These are phyloP conservation scores for Periconia macrospinosa DNA, from an alignment of 2,329 filamentous ascomycete genomes.

Conservation along the genomic window DNA sequence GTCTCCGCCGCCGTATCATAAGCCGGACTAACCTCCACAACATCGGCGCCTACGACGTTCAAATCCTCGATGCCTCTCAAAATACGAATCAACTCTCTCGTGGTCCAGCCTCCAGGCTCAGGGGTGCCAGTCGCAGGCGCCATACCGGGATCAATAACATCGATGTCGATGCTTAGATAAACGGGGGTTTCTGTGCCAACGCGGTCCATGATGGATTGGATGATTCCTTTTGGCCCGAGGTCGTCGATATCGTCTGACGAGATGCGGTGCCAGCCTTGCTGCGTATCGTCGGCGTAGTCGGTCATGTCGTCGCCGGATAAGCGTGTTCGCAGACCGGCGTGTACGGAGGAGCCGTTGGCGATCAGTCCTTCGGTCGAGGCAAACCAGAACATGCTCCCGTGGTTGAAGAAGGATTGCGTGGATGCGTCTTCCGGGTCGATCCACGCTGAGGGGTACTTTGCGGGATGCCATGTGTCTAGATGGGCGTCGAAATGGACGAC, in stretches of 20 bases:
- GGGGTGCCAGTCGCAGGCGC: slow-evolving; percentile 84
- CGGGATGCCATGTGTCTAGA: slow-evolving; percentile 83
- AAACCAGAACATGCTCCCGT: slow-evolving; percentile 91
- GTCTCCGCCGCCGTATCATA: slow-evolving; percentile 81
- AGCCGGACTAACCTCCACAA: slow-evolving; percentile 85
- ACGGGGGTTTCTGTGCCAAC: slow-evolving; percentile 77
- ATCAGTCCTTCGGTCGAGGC: slow-evolving; percentile 80
- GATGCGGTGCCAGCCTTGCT: slow-evolving; percentile 79
- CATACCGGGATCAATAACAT: slow-evolving; percentile 74
- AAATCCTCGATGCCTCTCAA: slow-evolving; percentile 78
- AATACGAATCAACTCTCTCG: slow-evolving; percentile 81
- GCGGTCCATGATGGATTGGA: slow-evolving; percentile 68
- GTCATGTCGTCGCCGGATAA: slow-evolving; percentile 67
- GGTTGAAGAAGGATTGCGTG: slow-evolving; percentile 75
- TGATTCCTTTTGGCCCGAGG: slow-evolving; percentile 70
- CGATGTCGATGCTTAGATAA: slow-evolving; percentile 80
- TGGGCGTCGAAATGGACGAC: slow-evolving; percentile 62
- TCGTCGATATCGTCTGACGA: slow-evolving; percentile 88
- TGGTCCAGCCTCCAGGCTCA: slow-evolving; percentile 90
- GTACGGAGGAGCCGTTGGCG: slow-evolving; percentile 72
- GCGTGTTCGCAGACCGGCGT: slow-evolving; percentile 80
- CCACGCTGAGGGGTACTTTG: slow-evolving; percentile 80
- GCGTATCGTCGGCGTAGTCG: slow-evolving; percentile 69
- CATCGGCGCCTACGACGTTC: slow-evolving; percentile 85
- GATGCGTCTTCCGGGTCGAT: slow-evolving; percentile 51